A percentile compares a stretch with the other conserved stretches of the same genome.
phyloP scores from a whole-genome alignment of 2,329 filamentous ascomycete species.

The Trichoderma pleuroti region DNA sequence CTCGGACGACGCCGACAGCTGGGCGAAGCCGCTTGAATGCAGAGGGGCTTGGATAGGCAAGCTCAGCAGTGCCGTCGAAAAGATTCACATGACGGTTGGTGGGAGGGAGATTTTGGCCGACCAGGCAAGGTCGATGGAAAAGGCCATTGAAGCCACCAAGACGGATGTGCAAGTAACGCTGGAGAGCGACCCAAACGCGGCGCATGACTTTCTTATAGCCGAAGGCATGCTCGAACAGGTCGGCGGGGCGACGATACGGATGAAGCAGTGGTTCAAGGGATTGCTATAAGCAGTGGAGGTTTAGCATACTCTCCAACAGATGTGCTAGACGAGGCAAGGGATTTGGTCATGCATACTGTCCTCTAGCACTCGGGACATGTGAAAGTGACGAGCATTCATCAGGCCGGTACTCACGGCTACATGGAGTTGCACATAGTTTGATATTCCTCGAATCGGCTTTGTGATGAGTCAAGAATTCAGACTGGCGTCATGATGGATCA shows the following conservation, averaged over 20 bases:
- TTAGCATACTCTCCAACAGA: neutral
- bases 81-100: constrained; percentile 34
- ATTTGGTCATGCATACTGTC: neutral
- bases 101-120: constrained; percentile 33
- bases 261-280: constrained; percentile 32
- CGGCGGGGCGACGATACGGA: constrained; percentile 30
- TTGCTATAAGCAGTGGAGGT: neutral
- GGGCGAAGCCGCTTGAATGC: constrained; percentile 31
- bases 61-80: constrained; percentile 22
- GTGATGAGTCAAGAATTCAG: neutral
- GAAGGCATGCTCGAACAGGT: constrained; percentile 20
- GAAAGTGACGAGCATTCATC: neutral
- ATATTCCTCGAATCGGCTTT: neutral
- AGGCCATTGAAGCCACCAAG: constrained; percentile 24
- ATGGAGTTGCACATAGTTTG: neutral
- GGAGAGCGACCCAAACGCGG: constrained; percentile 30
- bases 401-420: neutral
- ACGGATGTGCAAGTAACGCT: constrained; percentile 26
- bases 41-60: constrained; percentile 29
- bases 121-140: constrained; percentile 27
- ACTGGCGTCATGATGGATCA: neutral
- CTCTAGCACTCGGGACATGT: neutral
- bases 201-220: constrained; percentile 35
- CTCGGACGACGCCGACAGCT: constrained; percentile 19
- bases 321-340: neutral